A percentile compares a stretch with the other conserved stretches of the same genome.
Evolutionary conservation across 139 green algal species (phyloP).

Genomic region (Raphidocelis subcapitata): DNA sequence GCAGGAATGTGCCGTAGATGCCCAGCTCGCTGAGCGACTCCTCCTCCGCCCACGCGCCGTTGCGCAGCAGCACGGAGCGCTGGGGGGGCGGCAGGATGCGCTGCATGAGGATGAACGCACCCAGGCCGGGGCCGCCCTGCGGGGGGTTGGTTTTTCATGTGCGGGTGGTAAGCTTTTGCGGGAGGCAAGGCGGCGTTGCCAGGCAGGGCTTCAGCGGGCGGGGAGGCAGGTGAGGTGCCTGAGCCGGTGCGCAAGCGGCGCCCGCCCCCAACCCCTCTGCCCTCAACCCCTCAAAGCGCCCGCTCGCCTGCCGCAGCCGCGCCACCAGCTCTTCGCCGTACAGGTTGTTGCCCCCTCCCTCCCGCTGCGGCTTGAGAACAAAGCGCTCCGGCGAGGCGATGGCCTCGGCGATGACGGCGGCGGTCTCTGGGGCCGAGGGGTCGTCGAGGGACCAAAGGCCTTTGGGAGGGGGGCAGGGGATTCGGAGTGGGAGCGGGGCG

Average conservation of each 20-base stretch:
- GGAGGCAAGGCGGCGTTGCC: no score
- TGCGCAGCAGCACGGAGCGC: constrained; percentile 57
- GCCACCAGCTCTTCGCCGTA: constrained; percentile 75
- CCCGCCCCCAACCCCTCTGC: no score
- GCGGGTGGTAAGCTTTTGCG: neutral
- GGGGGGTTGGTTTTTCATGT: no score
- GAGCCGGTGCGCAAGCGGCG: neutral
- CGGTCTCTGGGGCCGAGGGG: constrained; percentile 41
- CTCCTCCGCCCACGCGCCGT: constrained; percentile 52
- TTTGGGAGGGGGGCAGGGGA: no score
- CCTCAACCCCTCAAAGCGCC: neutral
- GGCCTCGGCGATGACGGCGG: constrained; percentile 57
- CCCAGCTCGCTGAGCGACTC: constrained; percentile 94
- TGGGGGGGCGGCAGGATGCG: constrained; percentile 82
- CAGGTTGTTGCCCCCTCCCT: constrained; percentile 98
- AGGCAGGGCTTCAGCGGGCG: neutral
- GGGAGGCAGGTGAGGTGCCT: neutral
- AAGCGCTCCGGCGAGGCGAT: constrained; percentile 72
- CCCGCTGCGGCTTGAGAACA: constrained; percentile 94
- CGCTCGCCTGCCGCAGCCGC: constrained; percentile 40
- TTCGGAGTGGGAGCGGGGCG: no score
- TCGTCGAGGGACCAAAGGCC: constrained; percentile 91
- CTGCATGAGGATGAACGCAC: constrained; percentile 97
- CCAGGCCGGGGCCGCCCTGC: constrained; percentile 46
- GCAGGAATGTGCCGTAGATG: constrained; percentile 80